A percentile compares a stretch with the other conserved stretches of the same genome.
Evolutionary conservation across 2,329 filamentous ascomycete genomes (phyloP).

Genomic region (Sporothrix pseudoabietina): DNA sequence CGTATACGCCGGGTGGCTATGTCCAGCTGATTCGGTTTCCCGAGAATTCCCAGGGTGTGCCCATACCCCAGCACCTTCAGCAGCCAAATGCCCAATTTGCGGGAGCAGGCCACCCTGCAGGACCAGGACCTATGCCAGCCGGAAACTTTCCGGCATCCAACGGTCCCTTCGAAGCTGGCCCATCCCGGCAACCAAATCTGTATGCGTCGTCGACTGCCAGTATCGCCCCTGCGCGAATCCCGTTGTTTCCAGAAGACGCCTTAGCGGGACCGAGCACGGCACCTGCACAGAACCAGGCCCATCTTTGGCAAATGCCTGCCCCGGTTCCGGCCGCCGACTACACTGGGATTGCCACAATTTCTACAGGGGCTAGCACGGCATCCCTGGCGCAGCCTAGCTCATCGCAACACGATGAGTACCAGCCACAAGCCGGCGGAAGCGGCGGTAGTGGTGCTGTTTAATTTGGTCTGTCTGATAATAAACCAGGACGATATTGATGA

Average conservation of each 20-base stretch:
- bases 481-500: not conserved
- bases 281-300: not conserved
- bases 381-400: not conserved
- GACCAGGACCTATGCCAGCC: not conserved
- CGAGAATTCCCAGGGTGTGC: not conserved
- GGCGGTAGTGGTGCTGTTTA: not conserved
- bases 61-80: not conserved
- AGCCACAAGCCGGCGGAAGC: not conserved
- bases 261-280: not conserved
- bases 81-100: not conserved
- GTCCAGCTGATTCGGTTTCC: not conserved
- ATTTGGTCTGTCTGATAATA: not conserved
- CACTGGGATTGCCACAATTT: not conserved
- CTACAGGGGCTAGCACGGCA: not conserved
- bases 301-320: not conserved
- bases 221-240: not conserved
- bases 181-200: not conserved
- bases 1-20: conserved; percentile 8
- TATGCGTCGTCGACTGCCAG: not conserved
- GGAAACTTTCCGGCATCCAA: not conserved
- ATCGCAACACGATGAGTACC: not conserved
- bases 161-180: not conserved
- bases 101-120: not conserved
- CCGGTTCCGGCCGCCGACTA: not conserved
- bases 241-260: not conserved